Percentiles rank a stretch among this genome's conserved stretches.
phyloP scores from a whole-genome alignment of 768 basidiomycete genomes.

The Termitomyces sp. region DNA sequence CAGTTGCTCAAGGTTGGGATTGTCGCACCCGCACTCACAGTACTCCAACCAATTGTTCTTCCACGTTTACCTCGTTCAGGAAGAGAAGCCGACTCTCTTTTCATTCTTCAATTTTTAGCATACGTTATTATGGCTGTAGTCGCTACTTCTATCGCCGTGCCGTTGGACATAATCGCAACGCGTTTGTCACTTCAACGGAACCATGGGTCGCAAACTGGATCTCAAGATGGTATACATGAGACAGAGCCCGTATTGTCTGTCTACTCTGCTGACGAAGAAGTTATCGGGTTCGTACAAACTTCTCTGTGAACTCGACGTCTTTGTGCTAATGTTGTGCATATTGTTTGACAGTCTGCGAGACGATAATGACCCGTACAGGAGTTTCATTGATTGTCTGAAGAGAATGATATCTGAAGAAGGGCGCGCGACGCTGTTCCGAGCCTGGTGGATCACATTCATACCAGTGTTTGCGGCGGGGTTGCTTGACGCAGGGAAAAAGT shows the following conservation, averaged over 20 bases:
- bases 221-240: constrained; percentile 10
- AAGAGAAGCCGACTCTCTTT: background rate
- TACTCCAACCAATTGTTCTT: constrained; percentile 1
- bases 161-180: constrained; percentile 72
- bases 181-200: constrained; percentile 79
- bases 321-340: constrained; percentile 5
- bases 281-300: constrained; percentile 6
- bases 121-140: constrained; percentile 42
- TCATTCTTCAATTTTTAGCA: background rate
- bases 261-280: constrained; percentile 7
- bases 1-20: constrained; percentile 36
- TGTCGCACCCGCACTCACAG: constrained; percentile 21
- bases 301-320: background rate
- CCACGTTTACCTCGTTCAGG: background rate
- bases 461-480: constrained; percentile 7
- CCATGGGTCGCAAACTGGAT: constrained; percentile 54
- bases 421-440: constrained; percentile 61
- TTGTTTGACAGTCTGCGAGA: constrained; percentile 47
- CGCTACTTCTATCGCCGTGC: constrained; percentile 55
- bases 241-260: background rate
- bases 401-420: constrained; percentile 78
- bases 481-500: background rate
- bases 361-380: constrained; percentile 72
- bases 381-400: constrained; percentile 67
- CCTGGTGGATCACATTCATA: constrained; percentile 72